Conservation (phyloP, 2,329 filamentous ascomycete genomes). For the Meredithiella fracta region DNA sequence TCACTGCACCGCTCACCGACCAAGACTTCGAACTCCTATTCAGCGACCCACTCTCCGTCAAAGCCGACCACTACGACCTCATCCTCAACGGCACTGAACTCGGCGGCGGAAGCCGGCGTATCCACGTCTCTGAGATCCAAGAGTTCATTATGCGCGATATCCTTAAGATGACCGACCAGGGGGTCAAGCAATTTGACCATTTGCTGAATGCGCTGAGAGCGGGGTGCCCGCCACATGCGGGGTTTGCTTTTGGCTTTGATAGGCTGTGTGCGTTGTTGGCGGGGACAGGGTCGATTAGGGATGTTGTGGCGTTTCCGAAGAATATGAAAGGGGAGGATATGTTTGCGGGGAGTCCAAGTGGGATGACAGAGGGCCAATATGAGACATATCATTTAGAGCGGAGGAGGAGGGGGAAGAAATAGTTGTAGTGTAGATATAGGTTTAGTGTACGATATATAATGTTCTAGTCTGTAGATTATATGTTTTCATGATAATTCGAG, state of each 20-base stretch:
- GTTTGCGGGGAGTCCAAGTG: slow-evolving; percentile 62
- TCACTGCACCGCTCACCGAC: slow-evolving; percentile 65
- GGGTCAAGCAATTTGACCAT: slow-evolving; percentile 70
- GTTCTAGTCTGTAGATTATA: background rate
- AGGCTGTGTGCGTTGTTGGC: slow-evolving; percentile 66
- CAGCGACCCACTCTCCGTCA: slow-evolving; percentile 52
- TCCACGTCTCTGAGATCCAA: slow-evolving; percentile 70
- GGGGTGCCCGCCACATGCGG: slow-evolving; percentile 88
- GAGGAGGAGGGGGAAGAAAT: background rate
- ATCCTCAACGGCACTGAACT: slow-evolving; percentile 92
- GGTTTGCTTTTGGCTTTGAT: slow-evolving; percentile 86
- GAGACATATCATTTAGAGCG: slow-evolving; percentile 30
- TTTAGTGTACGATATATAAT: background rate
- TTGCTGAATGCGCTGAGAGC: slow-evolving; percentile 64
- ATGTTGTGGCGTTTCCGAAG: slow-evolving; percentile 97
- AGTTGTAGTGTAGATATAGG: background rate
- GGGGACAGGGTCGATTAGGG: slow-evolving; percentile 59
- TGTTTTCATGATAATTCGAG: background rate
- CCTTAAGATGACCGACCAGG: slow-evolving; percentile 55
- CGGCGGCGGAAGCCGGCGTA: slow-evolving; percentile 82
- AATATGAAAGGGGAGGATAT: slow-evolving; percentile 76
- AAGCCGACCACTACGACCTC: slow-evolving; percentile 85
- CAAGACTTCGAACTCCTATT: slow-evolving; percentile 60
- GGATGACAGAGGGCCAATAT: slow-evolving; percentile 42
- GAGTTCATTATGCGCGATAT: slow-evolving; percentile 72